Conservation (phyloP, 2,329 filamentous ascomycete species). For the Colletotrichum cuscutae region DNA sequence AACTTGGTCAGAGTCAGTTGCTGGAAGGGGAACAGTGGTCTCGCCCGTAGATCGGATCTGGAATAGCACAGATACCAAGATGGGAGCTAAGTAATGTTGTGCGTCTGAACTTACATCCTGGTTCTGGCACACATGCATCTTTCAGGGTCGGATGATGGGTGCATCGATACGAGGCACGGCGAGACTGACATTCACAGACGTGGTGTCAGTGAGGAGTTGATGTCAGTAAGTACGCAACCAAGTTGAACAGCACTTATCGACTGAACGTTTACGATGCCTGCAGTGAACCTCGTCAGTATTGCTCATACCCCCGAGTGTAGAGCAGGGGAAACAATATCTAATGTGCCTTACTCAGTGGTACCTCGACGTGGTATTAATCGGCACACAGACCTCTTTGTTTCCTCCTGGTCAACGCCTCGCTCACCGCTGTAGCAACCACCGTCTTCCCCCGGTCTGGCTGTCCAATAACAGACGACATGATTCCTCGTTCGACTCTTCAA, state of each 20-base stretch:
- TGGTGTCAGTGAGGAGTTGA: not conserved
- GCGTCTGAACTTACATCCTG: not conserved
- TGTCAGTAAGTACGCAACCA: not conserved
- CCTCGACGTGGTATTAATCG: not conserved
- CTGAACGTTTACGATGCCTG: no score
- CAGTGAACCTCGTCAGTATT: not conserved
- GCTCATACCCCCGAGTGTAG: no score
- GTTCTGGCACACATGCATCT: not conserved
- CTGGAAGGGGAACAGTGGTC: constrained; percentile 8
- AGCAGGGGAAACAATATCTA: not conserved
- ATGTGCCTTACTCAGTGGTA: no score
- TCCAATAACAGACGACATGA: not conserved
- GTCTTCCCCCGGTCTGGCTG: not conserved
- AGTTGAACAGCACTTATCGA: not conserved
- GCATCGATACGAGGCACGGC: not conserved
- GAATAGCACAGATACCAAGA: not conserved
- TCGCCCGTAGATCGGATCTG: not conserved
- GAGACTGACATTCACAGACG: not conserved
- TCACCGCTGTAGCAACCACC: not conserved
- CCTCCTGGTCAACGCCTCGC: constrained; percentile 12
- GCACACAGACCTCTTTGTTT: constrained; percentile 27
- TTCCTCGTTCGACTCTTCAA: not conserved
- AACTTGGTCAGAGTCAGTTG: not conserved
- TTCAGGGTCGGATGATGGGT: constrained; percentile 8
- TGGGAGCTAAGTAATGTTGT: not conserved